Conservation (phyloP, 352 stramenopile species). For the Phytophthora chlamydospora region DNA sequence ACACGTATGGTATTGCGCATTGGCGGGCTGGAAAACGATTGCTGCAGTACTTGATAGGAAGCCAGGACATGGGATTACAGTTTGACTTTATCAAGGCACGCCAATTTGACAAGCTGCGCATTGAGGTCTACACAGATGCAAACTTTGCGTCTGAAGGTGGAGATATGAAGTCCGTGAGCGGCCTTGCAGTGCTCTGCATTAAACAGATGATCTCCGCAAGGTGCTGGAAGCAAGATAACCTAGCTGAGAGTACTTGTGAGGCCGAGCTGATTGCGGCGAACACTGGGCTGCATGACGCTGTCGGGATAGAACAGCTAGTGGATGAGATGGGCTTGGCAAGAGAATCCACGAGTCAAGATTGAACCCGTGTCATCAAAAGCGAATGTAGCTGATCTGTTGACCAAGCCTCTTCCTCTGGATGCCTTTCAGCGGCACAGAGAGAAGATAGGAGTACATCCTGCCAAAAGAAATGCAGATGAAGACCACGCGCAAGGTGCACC, state of each 20-base stretch:
- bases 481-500: too few species aligned
- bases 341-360: too few species aligned
- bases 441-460: background rate
- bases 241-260: too few species aligned
- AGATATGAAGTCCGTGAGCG: too few species aligned
- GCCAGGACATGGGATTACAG: slow-evolving; percentile 5
- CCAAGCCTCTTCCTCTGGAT: slow-evolving; percentile 13
- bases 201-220: too few species aligned
- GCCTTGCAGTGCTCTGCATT: too few species aligned
- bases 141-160: slow-evolving; percentile 25
- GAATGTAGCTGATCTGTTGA: slow-evolving; percentile 16
- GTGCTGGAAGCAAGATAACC: too few species aligned
- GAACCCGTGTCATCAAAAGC: slow-evolving; percentile 13
- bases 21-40: slow-evolving; percentile 14
- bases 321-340: too few species aligned
- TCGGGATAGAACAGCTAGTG: slow-evolving; percentile 13
- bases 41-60: background rate
- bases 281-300: too few species aligned
- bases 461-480: too few species aligned
- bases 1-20: slow-evolving; percentile 8
- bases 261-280: too few species aligned
- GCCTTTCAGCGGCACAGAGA: slow-evolving; percentile 17
- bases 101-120: slow-evolving; percentile 10
- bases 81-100: slow-evolving; percentile 9
- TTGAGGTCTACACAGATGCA: slow-evolving; percentile 26